These are phyloP conservation scores for Hymenoscyphus fructigenus DNA, from an alignment of 2,329 filamentous ascomycete species.

Conservation along the genomic window DNA sequence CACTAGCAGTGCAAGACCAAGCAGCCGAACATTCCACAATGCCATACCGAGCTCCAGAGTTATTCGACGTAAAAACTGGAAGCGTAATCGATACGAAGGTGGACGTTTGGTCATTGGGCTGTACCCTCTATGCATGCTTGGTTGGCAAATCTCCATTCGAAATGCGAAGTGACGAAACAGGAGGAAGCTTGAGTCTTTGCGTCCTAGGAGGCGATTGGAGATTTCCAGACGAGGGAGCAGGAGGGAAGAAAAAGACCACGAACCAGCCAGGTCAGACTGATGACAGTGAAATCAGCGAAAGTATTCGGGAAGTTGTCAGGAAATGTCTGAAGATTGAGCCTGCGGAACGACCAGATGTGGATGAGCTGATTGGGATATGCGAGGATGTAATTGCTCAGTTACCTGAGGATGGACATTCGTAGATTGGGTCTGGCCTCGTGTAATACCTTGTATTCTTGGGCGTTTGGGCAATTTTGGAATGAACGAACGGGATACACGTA, in stretches of 20 bases:
- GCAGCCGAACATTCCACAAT: conserved; percentile 97
- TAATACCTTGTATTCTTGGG: conserved; percentile 8
- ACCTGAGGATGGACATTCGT: conserved; percentile 55
- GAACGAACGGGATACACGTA: neutral
- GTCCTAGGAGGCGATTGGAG: conserved; percentile 93
- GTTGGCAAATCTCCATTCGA: conserved; percentile 98
- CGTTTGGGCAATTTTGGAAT: conserved; percentile 3
- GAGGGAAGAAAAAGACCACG: conserved; percentile 44
- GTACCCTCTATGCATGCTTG: conserved; percentile 95
- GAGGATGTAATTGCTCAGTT: conserved; percentile 67
- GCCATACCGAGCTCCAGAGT: conserved; percentile 95
- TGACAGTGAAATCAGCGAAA: conserved; percentile 65
- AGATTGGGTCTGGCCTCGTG: neutral
- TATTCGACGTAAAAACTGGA: conserved; percentile 96
- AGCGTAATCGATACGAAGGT: conserved; percentile 92
- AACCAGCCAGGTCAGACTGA: conserved; percentile 36
- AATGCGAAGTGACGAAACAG: conserved; percentile 92
- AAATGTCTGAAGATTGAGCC: conserved; percentile 86
- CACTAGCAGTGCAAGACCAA: conserved; percentile 88
- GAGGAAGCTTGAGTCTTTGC: conserved; percentile 88
- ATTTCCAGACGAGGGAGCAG: conserved; percentile 83
- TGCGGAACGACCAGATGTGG: conserved; percentile 80
- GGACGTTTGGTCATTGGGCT: conserved; percentile 96
- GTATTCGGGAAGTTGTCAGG: conserved; percentile 83
- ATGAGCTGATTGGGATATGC: conserved; percentile 79